Evolutionary conservation across 2,329 filamentous ascomycete species (phyloP).

Genomic region (Dactylellina sp.): DNA sequence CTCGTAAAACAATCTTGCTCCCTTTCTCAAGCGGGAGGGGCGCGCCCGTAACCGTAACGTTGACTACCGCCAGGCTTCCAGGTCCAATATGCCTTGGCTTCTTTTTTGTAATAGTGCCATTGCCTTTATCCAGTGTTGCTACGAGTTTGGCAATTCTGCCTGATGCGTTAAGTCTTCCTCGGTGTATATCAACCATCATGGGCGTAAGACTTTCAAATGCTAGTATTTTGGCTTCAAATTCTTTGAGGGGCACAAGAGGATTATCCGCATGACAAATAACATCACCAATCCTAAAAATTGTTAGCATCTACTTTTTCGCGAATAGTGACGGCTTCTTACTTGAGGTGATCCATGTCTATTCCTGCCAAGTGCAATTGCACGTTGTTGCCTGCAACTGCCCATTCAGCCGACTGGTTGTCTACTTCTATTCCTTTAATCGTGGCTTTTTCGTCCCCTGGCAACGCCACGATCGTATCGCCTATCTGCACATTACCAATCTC

Average conservation of each 20-base stretch:
- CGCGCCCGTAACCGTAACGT: constrained; percentile 77
- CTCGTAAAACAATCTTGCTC: constrained; percentile 82
- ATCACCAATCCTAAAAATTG: constrained; percentile 75
- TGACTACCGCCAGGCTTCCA: constrained; percentile 79
- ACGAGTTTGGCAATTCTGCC: constrained; percentile 79
- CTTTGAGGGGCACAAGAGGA: constrained; percentile 77
- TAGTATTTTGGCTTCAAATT: constrained; percentile 83
- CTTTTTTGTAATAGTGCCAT: constrained; percentile 81
- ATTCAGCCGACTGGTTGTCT: constrained; percentile 79
- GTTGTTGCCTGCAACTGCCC: constrained; percentile 93
- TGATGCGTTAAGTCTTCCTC: constrained; percentile 82
- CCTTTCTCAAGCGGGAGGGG: constrained; percentile 81
- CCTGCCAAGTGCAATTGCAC: constrained; percentile 84
- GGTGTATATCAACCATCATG: constrained; percentile 87
- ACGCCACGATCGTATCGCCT: constrained; percentile 81
- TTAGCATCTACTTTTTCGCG: constrained; percentile 7
- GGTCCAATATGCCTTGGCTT: constrained; percentile 86
- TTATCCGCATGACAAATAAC: constrained; percentile 79
- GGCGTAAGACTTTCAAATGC: constrained; percentile 91
- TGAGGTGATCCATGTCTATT: constrained; percentile 84
- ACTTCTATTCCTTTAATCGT: constrained; percentile 84
- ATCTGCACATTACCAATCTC: constrained; percentile 85
- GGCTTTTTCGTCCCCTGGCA: constrained; percentile 84
- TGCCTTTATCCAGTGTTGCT: constrained; percentile 81
- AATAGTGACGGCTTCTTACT: constrained; percentile 58